Conservation (phyloP, 257 asterid genomes). For the Cordia subcordata region DNA sequence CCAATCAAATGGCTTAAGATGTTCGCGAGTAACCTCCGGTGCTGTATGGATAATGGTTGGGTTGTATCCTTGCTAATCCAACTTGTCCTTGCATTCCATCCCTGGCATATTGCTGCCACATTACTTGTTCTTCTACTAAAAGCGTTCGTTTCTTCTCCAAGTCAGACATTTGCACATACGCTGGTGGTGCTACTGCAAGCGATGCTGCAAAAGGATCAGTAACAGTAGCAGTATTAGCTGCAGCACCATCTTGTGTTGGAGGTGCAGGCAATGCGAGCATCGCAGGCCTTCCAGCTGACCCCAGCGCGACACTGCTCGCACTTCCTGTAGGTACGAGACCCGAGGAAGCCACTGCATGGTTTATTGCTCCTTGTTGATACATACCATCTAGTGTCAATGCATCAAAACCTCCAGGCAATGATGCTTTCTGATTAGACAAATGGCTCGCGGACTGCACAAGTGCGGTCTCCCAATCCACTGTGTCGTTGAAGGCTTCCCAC, state of each 20-base stretch:
- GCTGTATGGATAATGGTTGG: slow-evolving; percentile 34
- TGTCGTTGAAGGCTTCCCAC: slow-evolving; percentile 79
- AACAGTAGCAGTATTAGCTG: slow-evolving; percentile 4
- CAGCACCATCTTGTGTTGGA: slow-evolving; percentile 35
- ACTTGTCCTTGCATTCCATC: slow-evolving; percentile 84
- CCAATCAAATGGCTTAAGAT: slow-evolving; percentile 23
- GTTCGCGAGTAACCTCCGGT: slow-evolving; percentile 44
- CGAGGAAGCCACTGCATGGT: slow-evolving; percentile 55
- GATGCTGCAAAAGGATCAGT: slow-evolving; percentile 61
- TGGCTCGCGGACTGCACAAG: slow-evolving; percentile 72
- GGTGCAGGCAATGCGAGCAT: slow-evolving; percentile 86
- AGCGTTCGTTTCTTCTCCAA: slow-evolving; percentile 81
- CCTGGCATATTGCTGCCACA: slow-evolving; percentile 83
- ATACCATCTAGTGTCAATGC: slow-evolving; percentile 68
- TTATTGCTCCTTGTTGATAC: slow-evolving; percentile 69
- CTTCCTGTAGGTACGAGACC: slow-evolving; percentile 71
- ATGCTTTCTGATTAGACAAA: slow-evolving; percentile 54
- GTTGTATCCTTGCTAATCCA: slow-evolving; percentile 36
- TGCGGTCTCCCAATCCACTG: slow-evolving; percentile 85
- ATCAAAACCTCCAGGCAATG: slow-evolving; percentile 64
- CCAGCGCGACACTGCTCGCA: slow-evolving; percentile 76
- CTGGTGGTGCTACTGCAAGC: slow-evolving; percentile 60
- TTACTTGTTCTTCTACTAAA: slow-evolving; percentile 62
- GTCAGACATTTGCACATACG: slow-evolving; percentile 91
- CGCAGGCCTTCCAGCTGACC: slow-evolving; percentile 82